A percentile compares a stretch with the other conserved stretches of the same genome.
Evolutionary conservation across 1,284 basidiomycete genomes (phyloP).

Genomic region (Trichosporon sp.): DNA sequence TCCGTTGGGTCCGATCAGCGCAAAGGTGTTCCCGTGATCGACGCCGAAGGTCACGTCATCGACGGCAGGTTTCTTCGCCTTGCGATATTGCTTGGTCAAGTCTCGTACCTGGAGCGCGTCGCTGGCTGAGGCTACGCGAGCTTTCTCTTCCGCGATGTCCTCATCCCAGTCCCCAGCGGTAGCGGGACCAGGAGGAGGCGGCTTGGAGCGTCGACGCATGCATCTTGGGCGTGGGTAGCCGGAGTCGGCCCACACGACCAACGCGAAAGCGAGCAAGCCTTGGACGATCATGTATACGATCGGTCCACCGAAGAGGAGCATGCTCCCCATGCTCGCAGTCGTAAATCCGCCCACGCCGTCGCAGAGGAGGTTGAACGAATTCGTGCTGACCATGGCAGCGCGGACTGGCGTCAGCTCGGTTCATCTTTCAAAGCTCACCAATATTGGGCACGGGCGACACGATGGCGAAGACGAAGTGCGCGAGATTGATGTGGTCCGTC

Average conservation of each 20-base stretch:
- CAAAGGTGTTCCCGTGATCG: conserved; percentile 66
- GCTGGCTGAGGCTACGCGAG: conserved; percentile 58
- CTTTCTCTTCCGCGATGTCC: conserved; percentile 64
- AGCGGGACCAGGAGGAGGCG: background rate
- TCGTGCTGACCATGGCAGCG: conserved; percentile 71
- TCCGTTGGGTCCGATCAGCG: conserved; percentile 76
- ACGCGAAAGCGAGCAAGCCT: conserved; percentile 61
- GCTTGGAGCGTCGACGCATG: conserved; percentile 9
- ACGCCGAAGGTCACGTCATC: conserved; percentile 74
- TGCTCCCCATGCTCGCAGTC: conserved; percentile 60
- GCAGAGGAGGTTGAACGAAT: conserved; percentile 76
- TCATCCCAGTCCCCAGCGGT: background rate
- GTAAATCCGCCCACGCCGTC: conserved; percentile 63
- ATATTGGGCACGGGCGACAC: conserved; percentile 61
- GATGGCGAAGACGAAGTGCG: conserved; percentile 68
- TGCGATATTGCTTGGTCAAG: conserved; percentile 67
- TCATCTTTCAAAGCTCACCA: background rate
- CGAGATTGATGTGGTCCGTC: conserved; percentile 63
- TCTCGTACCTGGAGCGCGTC: conserved; percentile 66
- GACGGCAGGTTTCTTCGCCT: conserved; percentile 55
- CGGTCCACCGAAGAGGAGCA: conserved; percentile 71
- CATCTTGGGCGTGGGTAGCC: conserved; percentile 58
- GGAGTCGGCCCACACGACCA: conserved; percentile 68
- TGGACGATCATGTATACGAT: conserved; percentile 72
- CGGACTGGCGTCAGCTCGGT: conserved; percentile 47